These are phyloP conservation scores for Globisporangium orthogonon DNA, from an alignment of 352 stramenopile genomes.

Conservation along the genomic window DNA sequence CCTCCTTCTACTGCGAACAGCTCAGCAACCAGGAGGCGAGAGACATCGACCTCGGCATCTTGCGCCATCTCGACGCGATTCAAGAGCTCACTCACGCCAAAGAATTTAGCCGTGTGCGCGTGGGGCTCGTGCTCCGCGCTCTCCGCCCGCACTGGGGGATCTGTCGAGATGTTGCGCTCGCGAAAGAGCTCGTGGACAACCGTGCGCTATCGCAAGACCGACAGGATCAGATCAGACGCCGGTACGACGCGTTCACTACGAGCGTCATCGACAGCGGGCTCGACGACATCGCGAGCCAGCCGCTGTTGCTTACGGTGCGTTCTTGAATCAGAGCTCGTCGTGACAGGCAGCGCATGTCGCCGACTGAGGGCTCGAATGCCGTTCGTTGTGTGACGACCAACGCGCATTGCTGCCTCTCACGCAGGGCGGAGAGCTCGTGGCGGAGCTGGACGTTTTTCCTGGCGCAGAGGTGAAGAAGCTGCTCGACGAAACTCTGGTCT, in stretches of 20 bases:
- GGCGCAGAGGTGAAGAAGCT: slow-evolving; percentile 53
- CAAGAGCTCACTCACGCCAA: slow-evolving; percentile 8
- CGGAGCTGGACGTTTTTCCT: slow-evolving; percentile 41
- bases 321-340: background rate
- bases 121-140: slow-evolving; percentile 42
- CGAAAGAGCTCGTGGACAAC: slow-evolving; percentile 34
- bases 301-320: slow-evolving; percentile 16
- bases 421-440: slow-evolving; percentile 67
- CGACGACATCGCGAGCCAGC: slow-evolving; percentile 16
- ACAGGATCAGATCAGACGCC: background rate
- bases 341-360: too few relatives aligned
- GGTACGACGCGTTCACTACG: slow-evolving; percentile 17
- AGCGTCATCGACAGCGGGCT: slow-evolving; percentile 10
- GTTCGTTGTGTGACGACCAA: slow-evolving; percentile 3
- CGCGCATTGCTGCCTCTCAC: background rate
- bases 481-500: slow-evolving; percentile 49
- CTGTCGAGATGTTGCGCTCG: slow-evolving; percentile 37
- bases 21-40: slow-evolving; percentile 50
- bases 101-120: slow-evolving; percentile 37
- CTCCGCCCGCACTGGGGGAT: slow-evolving; percentile 52
- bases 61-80: slow-evolving; percentile 29
- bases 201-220: background rate
- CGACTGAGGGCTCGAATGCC: slow-evolving; percentile 1
- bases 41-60: slow-evolving; percentile 43
- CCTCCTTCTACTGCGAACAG: slow-evolving; percentile 2